phyloP scores from a whole-genome alignment of 257 asterid species.

The Leonotis leonurus region DNA sequence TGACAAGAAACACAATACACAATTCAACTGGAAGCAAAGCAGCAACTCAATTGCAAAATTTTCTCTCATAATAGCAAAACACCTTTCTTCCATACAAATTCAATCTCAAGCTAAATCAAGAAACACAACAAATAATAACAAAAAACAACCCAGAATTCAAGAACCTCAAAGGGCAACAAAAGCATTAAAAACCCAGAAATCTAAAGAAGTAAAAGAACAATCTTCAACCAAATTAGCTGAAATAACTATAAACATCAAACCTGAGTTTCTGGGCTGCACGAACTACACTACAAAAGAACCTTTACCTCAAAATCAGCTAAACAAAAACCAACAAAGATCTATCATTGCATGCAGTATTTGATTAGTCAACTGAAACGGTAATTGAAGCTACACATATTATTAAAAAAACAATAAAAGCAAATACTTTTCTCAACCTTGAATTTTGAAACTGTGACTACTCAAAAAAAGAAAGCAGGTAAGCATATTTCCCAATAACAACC shows the following conservation, averaged over 20 bases:
- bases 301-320: slow-evolving; percentile 7
- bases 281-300: background rate
- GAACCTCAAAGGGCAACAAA: background rate
- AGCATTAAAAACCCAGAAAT: background rate
- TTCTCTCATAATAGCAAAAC: background rate
- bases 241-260: background rate
- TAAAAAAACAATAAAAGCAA: background rate
- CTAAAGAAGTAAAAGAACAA: background rate
- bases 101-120: slow-evolving; percentile 2
- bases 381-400: background rate
- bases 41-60: background rate
- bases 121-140: background rate
- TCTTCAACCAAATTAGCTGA: background rate
- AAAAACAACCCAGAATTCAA: background rate
- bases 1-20: background rate
- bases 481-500: slow-evolving; percentile 9
- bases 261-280: slow-evolving; percentile 2
- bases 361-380: slow-evolving; percentile 17
- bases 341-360: slow-evolving; percentile 7
- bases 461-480: background rate
- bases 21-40: background rate
- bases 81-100: slow-evolving; percentile 1
- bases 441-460: background rate
- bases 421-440: slow-evolving; percentile 10
- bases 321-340: slow-evolving; percentile 2